Base-by-base conservation (phyloP, 441 rosid genomes). In the Erodium texanum region DNA sequence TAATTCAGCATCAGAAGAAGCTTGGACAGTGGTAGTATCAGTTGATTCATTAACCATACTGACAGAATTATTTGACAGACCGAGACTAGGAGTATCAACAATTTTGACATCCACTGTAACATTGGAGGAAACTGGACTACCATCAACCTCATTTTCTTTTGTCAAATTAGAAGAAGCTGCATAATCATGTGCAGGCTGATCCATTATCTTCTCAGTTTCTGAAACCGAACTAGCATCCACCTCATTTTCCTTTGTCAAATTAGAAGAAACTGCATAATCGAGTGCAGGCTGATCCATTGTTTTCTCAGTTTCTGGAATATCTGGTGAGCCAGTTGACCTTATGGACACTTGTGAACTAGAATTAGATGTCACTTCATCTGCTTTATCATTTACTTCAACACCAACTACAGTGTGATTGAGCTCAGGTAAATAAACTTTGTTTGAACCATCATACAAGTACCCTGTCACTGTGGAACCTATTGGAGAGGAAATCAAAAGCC, bases 401-500 rank as follows among this genome's bases (percentile, higher is more conserved):
- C 63, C 82, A 68, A 16, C 65, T 12, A 59, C 23, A 65, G 66
- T 80, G 23, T 62, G 68, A 52, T 74, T 68, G 19, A 15, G 19
- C 23, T 70, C 10, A 61, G 65, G 70, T 68, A 36, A 18, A 68
- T 38, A 32, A 34, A 78, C 62, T 61, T 71, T 77, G 43, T 71
- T 72, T 19, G 74, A 74, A 72, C 71, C 72, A 68, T 83, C 88
- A 65, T 83, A 87, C 70, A 90, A 86, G 43, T 87, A 81, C 5
- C 84, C 83, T 45, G 74, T 79, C 29, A 89, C 76, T 1, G 86
- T 79, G 14, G 90, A 78, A 74, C 85, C 73, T 16, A 84, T 72
- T 0, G 95, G 99, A 68, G 77, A 69, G 0, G 92, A 85, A 54
- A 89, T 78, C 41, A 87, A 77, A 75, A 90, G 74, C 85, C 78